Evolutionary conservation across 257 asterid species (phyloP), one percentile per base, ranked within the genome.

Genomic region (Solanum pimpinellifolium): DNA sequence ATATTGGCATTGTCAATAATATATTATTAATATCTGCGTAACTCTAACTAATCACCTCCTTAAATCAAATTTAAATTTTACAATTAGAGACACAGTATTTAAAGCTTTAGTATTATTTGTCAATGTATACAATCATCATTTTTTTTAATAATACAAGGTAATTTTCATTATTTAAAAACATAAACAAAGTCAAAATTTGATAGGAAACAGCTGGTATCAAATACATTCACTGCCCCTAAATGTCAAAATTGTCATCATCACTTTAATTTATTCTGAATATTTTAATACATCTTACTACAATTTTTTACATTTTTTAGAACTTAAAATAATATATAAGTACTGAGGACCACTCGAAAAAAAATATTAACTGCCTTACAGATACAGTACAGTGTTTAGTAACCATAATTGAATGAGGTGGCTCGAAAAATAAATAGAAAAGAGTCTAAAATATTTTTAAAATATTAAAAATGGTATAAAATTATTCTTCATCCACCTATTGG

Each of bases 131-230:
- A 74, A 77, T 84, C 72, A 65, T n/a, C 37, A 68, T 84, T 42
- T 14, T 75, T 80, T 7, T 82, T 66, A 91, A 85, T 89, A 87
- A 87, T 88, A 42, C 13, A 87, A 89, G 69, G 91, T 88, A 83
- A 72, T 85, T 47, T n/a, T 46, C 88, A 87, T 86, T 83, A 87
- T 90, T 83, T 77, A 29, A 88, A 66, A 44, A 14, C 11, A 21
- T 1, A 70, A 70, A 18, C 27, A 9, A 89, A 87, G 92, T 89
- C 93, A 92, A 89, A 73, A 78, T 73, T 74, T 83, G 88, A 83
- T 83, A 83, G 82, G 86, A 83, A 83, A 89, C 84, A 86, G 86
- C 62, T 76, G 87, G 41, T 35, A 81, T 41, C 66, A 85, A 49
- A 83, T 65, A 41, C 39, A 60, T 18, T 39, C 77, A 39, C 77